phyloP scores from a whole-genome alignment of 2,329 filamentous ascomycete genomes.

The Xylariaceae sp. region DNA sequence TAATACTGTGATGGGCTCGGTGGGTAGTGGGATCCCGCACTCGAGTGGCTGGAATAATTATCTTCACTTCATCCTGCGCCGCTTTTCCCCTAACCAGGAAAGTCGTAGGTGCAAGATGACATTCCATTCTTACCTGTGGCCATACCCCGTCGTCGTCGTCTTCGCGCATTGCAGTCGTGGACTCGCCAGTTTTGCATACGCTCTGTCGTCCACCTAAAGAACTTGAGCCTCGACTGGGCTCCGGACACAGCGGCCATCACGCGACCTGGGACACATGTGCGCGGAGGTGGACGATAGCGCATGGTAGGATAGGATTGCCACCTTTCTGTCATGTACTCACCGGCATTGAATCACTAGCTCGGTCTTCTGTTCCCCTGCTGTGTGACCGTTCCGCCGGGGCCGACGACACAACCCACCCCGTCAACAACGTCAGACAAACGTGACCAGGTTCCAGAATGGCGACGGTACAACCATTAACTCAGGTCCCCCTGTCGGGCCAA shows the following conservation, averaged over 20 bases:
- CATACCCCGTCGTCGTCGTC: conserved; percentile 1
- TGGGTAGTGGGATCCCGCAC: conserved; percentile 22
- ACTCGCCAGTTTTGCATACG: conserved; percentile 10
- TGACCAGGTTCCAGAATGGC: conserved; percentile 27
- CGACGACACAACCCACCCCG: background rate
- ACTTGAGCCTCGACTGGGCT: conserved; percentile 15
- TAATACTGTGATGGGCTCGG: too few relatives aligned
- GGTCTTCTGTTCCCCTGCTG: conserved; percentile 4
- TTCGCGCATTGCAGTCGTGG: conserved; percentile 7
- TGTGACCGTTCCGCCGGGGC: background rate
- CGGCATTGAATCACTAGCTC: conserved; percentile 5
- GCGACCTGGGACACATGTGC: too few relatives aligned
- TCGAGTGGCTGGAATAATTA: conserved; percentile 31
- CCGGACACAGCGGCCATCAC: too few relatives aligned
- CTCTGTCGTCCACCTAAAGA: conserved; percentile 13
- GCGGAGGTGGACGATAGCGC: background rate
- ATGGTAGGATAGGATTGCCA: conserved; percentile 1
- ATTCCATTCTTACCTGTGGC: conserved; percentile 5
- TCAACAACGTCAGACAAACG: conserved; percentile 4
- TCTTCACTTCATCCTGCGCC: conserved; percentile 17
- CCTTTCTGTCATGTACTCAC: conserved; percentile 11
- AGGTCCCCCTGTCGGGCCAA: conserved; percentile 45
- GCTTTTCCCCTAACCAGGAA: conserved; percentile 1
- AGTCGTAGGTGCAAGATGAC: conserved; percentile 11
- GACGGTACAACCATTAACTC: conserved; percentile 43